Conservation (phyloP, 768 basidiomycete species). For the Russula olivacea region DNA sequence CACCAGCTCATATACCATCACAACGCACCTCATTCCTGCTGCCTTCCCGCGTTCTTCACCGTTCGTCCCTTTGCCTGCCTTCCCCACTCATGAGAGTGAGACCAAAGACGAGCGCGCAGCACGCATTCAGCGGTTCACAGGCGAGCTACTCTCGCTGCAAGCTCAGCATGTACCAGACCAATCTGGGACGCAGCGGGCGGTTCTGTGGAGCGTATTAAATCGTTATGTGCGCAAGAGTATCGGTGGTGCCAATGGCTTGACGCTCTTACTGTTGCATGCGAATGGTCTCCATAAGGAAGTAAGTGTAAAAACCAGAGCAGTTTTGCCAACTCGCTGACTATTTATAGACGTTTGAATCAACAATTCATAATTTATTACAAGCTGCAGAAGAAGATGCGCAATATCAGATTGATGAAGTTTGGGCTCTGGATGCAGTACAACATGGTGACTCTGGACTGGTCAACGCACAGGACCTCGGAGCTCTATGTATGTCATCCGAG, state of each 20-base stretch:
- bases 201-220: slow-evolving; percentile 68
- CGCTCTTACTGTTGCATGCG: slow-evolving; percentile 74
- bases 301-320: slow-evolving; percentile 19
- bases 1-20: slow-evolving; percentile 34
- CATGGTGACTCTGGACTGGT: slow-evolving; percentile 81
- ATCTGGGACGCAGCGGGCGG: slow-evolving; percentile 26
- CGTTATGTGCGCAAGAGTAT: slow-evolving; percentile 49
- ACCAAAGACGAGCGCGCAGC: slow-evolving; percentile 34
- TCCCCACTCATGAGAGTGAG: slow-evolving; percentile 32
- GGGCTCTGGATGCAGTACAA: slow-evolving; percentile 78
- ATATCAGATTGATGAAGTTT: slow-evolving; percentile 59
- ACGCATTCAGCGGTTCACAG: neutral
- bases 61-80: slow-evolving; percentile 35
- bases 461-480: slow-evolving; percentile 52
- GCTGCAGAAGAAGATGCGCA: slow-evolving; percentile 31
- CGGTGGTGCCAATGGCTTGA: slow-evolving; percentile 47
- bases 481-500: slow-evolving; percentile 45
- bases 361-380: slow-evolving; percentile 47
- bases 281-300: slow-evolving; percentile 90
- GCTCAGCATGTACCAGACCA: slow-evolving; percentile 23
- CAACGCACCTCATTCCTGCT: slow-evolving; percentile 53
- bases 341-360: slow-evolving; percentile 73
- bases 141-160: slow-evolving; percentile 11
- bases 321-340: neutral
- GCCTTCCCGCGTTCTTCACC: slow-evolving; percentile 45